A percentile compares a stretch with the other conserved stretches of the same genome.
Conservation (phyloP, 2,329 filamentous ascomycete genomes). For the Nothomitra cinnamomea region DNA sequence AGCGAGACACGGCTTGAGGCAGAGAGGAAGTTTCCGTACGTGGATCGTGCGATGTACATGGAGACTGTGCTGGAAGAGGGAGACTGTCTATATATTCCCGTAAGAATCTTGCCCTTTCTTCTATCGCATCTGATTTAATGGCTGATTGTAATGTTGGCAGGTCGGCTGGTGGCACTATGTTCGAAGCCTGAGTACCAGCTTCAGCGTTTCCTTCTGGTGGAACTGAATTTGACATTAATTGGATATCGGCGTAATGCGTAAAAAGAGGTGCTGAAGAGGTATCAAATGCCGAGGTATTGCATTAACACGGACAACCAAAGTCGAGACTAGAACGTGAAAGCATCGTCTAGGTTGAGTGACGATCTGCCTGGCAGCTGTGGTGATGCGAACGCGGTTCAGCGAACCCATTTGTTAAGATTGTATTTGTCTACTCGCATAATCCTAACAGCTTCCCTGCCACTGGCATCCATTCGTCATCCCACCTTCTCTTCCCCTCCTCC, state of each 20-base stretch:
- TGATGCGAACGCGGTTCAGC: too few species aligned
- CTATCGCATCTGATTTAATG: conserved; percentile 24
- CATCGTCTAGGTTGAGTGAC: too few species aligned
- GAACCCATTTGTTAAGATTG: too few species aligned
- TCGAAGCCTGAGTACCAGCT: conserved; percentile 65
- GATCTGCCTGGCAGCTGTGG: too few species aligned
- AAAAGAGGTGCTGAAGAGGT: too few species aligned
- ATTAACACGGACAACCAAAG: too few species aligned
- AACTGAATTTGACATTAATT: conserved; percentile 27
- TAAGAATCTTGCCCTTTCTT: conserved; percentile 24
- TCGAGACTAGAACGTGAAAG: too few species aligned
- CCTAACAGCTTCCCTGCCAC: conserved; percentile 60
- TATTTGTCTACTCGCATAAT: conserved; percentile 14
- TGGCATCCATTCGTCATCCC: conserved; percentile 86
- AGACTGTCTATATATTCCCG: conserved; percentile 74
- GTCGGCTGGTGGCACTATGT: conserved; percentile 96
- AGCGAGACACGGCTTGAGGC: neutral
- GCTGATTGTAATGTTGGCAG: neutral
- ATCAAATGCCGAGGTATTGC: too few species aligned
- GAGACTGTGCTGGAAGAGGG: conserved; percentile 69
- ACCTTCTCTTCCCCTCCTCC: conserved; percentile 57
- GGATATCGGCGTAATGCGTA: too few species aligned
- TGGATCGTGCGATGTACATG: conserved; percentile 44
- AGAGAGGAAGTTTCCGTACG: conserved; percentile 32
- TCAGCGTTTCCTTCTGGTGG: conserved; percentile 98